Conservation (phyloP, 2,329 filamentous ascomycete genomes). For the Cephalotrichum gorgonifer region DNA sequence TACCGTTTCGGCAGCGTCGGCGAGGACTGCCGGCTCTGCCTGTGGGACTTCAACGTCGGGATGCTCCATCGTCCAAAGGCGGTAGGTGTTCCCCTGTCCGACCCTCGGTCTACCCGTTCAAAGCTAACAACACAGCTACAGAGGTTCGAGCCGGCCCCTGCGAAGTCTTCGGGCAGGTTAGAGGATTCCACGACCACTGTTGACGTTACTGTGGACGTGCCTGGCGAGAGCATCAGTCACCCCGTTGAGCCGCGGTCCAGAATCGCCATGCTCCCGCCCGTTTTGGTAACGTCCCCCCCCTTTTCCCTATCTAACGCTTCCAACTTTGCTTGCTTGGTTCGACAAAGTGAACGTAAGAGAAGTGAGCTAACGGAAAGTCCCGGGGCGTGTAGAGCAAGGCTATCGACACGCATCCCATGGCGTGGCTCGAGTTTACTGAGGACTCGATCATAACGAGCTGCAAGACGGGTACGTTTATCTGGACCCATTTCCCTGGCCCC, state of each 20-base stretch:
- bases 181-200: slow-evolving; percentile 59
- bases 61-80: slow-evolving; percentile 90
- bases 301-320: background rate
- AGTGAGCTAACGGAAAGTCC: background rate
- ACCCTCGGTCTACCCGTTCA: slow-evolving; percentile 27
- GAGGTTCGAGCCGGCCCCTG: slow-evolving; percentile 53
- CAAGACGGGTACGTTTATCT: slow-evolving; percentile 62
- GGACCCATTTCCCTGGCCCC: background rate
- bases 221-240: slow-evolving; percentile 57
- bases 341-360: too few relatives aligned
- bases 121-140: slow-evolving; percentile 24
- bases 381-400: slow-evolving; percentile 57
- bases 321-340: background rate
- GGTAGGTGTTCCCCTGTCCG: slow-evolving; percentile 36
- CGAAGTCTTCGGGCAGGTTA: slow-evolving; percentile 45
- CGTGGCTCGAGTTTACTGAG: slow-evolving; percentile 89
- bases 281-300: slow-evolving; percentile 79
- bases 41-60: slow-evolving; percentile 97
- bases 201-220: slow-evolving; percentile 28
- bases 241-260: slow-evolving; percentile 74
- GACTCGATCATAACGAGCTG: slow-evolving; percentile 89
- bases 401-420: slow-evolving; percentile 77
- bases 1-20: slow-evolving; percentile 95
- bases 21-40: slow-evolving; percentile 77
- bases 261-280: slow-evolving; percentile 80